A percentile compares a stretch with the other conserved stretches of the same genome.
phyloP scores from a whole-genome alignment of 1,284 basidiomycete species.

The Tilletia horrida region DNA sequence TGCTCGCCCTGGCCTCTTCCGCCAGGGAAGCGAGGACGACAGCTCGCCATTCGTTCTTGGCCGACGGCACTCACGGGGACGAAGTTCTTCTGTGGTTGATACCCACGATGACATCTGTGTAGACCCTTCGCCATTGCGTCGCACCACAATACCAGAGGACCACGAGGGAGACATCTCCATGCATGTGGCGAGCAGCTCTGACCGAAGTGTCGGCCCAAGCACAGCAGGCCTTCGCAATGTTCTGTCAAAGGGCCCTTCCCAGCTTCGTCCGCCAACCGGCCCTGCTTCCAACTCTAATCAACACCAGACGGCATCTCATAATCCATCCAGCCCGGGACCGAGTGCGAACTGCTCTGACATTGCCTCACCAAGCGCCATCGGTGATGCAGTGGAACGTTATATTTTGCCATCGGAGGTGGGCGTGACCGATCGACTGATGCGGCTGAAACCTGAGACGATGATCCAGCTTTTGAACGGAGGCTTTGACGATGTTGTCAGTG shows the following conservation, averaged over 20 bases:
- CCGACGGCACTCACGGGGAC: neutral
- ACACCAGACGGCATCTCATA: neutral
- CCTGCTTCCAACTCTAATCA: neutral
- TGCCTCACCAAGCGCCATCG: slow-evolving; percentile 28
- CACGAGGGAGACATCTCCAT: slow-evolving; percentile 21
- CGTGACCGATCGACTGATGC: slow-evolving; percentile 89
- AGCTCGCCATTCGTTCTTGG: slow-evolving; percentile 31
- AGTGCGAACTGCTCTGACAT: neutral
- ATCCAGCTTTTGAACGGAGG: slow-evolving; percentile 43
- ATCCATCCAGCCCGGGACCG: neutral
- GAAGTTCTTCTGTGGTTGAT: neutral
- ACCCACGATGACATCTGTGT: slow-evolving; percentile 6
- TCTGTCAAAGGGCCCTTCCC: neutral
- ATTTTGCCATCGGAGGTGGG: slow-evolving; percentile 89
- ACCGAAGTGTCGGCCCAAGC: too few species aligned
- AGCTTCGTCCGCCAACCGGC: neutral
- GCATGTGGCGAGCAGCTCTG: neutral
- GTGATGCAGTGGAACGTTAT: slow-evolving; percentile 67
- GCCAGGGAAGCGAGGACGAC: slow-evolving; percentile 43
- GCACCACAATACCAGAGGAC: slow-evolving; percentile 19
- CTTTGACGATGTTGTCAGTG: slow-evolving; percentile 41
- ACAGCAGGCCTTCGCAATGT: too few species aligned
- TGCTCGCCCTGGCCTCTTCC: slow-evolving; percentile 27
- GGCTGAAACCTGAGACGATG: slow-evolving; percentile 71
- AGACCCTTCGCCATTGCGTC: slow-evolving; percentile 21